Base-by-base conservation (phyloP, 1,139 yeast genomes). In the Hanseniaspora uvarum region DNA sequence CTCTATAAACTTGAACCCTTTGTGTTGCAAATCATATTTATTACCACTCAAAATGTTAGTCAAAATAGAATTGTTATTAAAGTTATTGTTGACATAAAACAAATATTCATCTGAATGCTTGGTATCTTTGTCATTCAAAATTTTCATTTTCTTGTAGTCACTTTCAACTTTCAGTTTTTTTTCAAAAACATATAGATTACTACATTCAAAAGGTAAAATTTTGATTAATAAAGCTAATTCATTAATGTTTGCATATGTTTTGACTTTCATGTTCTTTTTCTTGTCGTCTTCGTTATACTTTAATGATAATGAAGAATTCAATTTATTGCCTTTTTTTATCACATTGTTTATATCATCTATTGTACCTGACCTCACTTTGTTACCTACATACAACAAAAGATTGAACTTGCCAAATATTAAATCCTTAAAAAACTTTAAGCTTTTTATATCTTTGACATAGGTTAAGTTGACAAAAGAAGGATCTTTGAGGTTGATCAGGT, bases 321-420 rank as follows among this genome's bases (percentile, higher is more conserved):
- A n/a, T 16, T 10, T 39, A 10, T n/a, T 26, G 5, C 28, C 8
- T 14, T 39, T 16, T 16, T 23, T 39, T 3, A 39, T 23, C 4
- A 39, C 43, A 3, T n/a, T 39, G 12, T 18, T 5, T 10, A 39
- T 39, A 24, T 39, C 43, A n/a, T 16, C 23, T 24, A 49, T 19
- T 5, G 30, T 8, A 3, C 53, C 53, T 16, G 39, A 23, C 28
- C 53, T 48, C 5, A 55, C 54, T 36, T 55, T 52, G 19, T 45
- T 53, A 5, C 54, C 51, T 4, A 55, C 41, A 36, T 53, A 33
- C 3, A 50, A n/a, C n/a, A 43, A 16, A 16, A 37, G 16, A n/a
- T 38, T 37, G 3, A 44, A 14, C 11, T 16, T 36, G 16, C 23
- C 10, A 7, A 43, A 28, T 11, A 19, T 11, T 19, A 18, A 16